phyloP scores from a whole-genome alignment of 805 yeast species.

The Nakazawaea ernobii region DNA sequence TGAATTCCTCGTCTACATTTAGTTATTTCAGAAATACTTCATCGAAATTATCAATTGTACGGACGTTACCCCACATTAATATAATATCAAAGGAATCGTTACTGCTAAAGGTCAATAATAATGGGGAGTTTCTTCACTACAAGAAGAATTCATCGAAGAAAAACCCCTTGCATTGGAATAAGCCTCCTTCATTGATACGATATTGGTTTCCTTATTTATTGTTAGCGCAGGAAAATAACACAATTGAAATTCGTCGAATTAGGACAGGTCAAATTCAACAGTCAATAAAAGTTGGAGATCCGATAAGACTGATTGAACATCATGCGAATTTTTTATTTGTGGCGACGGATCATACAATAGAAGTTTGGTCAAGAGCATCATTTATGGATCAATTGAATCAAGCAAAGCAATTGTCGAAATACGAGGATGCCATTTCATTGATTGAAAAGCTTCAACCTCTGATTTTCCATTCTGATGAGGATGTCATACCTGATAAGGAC shows the following conservation, averaged over 20 bases:
- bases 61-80: slow-evolving; percentile 8
- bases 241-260: slow-evolving; percentile 32
- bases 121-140: slow-evolving; percentile 7
- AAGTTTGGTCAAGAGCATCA: slow-evolving; percentile 20
- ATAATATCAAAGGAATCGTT: slow-evolving; percentile 9
- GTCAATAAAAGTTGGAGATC: slow-evolving; percentile 11
- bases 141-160: slow-evolving; percentile 1
- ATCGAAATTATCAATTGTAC: slow-evolving; percentile 1
- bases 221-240: slow-evolving; percentile 18
- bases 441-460: slow-evolving; percentile 26
- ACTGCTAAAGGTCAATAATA: slow-evolving; percentile 8
- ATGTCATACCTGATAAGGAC: slow-evolving; percentile 19
- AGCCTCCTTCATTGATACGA: slow-evolving; percentile 23
- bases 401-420: slow-evolving; percentile 22
- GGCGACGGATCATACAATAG: slow-evolving; percentile 22
- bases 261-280: slow-evolving; percentile 32
- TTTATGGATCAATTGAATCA: slow-evolving; percentile 28
- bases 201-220: slow-evolving; percentile 37
- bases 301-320: slow-evolving; percentile 16
- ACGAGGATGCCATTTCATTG: slow-evolving; percentile 40
- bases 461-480: slow-evolving; percentile 12
- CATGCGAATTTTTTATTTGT: slow-evolving; percentile 23
- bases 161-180: slow-evolving; percentile 16
- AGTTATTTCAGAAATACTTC: slow-evolving; percentile 12
- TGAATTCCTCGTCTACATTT: slow-evolving; percentile 10